Evolutionary conservation across 306 rosid species (phyloP).

Genomic region (Medicago lupulina): DNA sequence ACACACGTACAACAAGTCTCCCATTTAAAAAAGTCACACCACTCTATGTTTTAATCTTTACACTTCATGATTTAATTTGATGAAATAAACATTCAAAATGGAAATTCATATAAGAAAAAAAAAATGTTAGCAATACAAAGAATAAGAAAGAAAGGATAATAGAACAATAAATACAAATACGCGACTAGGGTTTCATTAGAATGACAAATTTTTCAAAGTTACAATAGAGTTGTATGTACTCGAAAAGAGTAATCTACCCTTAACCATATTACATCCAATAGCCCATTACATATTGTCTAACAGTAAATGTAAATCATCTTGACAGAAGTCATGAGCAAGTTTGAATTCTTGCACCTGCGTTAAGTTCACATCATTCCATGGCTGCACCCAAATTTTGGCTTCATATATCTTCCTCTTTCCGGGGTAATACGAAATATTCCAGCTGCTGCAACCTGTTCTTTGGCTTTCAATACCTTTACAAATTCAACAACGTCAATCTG

Average conservation of each 20-base stretch:
- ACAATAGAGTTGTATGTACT: too few species aligned
- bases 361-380: conserved; percentile 57
- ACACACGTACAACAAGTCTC: too few species aligned
- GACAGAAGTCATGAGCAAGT: neutral
- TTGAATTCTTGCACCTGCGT: conserved; percentile 59
- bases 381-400: conserved; percentile 68
- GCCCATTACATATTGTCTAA: neutral
- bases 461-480: conserved; percentile 54
- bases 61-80: neutral
- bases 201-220: too few species aligned
- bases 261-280: too few species aligned
- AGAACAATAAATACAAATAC: too few species aligned
- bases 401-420: conserved; percentile 56
- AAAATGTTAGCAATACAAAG: too few species aligned
- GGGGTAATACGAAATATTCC: conserved; percentile 55
- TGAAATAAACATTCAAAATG: conserved; percentile 1
- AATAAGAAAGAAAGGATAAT: too few species aligned
- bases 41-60: too few species aligned
- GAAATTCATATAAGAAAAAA: neutral
- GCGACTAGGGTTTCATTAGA: too few species aligned
- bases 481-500: conserved; percentile 61
- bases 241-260: too few species aligned
- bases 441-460: conserved; percentile 63
- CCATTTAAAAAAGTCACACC: too few species aligned
- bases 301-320: conserved; percentile 23